Base-by-base conservation (phyloP, 352 stramenopile species). In the Phytophthora multivora region DNA sequence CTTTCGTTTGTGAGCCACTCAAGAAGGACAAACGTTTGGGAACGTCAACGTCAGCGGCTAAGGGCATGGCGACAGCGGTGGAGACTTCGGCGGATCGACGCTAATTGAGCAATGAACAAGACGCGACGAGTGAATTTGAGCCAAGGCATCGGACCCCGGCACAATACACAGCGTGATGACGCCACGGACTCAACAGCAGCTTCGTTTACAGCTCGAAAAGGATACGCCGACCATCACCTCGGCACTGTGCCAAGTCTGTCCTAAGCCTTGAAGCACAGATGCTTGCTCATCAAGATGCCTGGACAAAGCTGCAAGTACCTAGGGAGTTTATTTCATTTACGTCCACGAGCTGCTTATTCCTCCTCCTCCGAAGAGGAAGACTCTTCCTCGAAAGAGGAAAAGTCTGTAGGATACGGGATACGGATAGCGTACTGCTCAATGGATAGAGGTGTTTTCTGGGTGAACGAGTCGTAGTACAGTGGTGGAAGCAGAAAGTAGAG, bases 401-500 rank as follows among this genome's bases (percentile, higher is more conserved):
- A 7, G 8, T 66, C 9, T 57, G 59, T 49, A 31, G 61, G 66
- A 60, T 75, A 71, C 25, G 61, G 61, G 43, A 71, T 39, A 51
- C 59, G 56, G 11, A 71, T 23, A 23, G 21, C 21, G 3, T 4
- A 23, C 21, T 23, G 21, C 21, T 23, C 21, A 3, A 23, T 23
- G 21, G 21, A 23, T 23, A 23, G 21, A 23, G 21, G 54, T 52
- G 51, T 63, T 51, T 67, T 71, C 60, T 67, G 66, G 43, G 66
- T 70, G 35, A 74, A 71, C 15, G 59, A 67, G 7, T 74, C 26
- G 59, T 63, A 76, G 58, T 70, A 66, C 45, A 62, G 64, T 54
- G 67, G 67, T 57, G 67, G 63, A 62, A 73, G 63, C 48, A 75
- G 54, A 59, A 69, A 70, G 54, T 45, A 69, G 51, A 75, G 62